phyloP scores from a whole-genome alignment of 495 filamentous ascomycete genomes.

The Astrothelium subdiscretum region DNA sequence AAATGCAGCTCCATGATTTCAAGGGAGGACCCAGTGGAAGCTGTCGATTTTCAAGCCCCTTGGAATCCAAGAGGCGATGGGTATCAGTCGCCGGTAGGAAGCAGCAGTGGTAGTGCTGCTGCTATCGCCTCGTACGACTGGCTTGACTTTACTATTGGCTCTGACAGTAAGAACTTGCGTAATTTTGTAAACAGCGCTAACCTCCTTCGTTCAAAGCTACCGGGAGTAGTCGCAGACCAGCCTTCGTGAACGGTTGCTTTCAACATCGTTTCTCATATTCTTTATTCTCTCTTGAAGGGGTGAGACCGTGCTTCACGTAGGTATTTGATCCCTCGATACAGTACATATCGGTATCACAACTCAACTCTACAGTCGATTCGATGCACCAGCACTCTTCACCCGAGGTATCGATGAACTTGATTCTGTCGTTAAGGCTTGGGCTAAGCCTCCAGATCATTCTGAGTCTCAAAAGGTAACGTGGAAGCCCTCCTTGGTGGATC shows the following conservation, averaged over 20 bases:
- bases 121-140: slow-evolving; percentile 8
- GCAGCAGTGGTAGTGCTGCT: slow-evolving; percentile 1
- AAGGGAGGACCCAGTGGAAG: not conserved
- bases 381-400: not conserved
- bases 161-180: not conserved
- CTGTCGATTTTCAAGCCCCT: not conserved
- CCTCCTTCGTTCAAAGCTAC: not conserved
- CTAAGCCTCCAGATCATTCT: not conserved
- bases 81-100: not conserved
- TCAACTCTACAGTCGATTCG: not conserved
- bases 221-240: not conserved
- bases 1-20: not conserved
- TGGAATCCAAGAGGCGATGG: slow-evolving; percentile 10
- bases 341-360: not conserved
- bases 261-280: not conserved
- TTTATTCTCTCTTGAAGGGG: not conserved
- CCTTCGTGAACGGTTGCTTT: not conserved
- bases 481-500: not conserved
- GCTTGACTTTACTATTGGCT: not conserved
- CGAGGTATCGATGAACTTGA: not conserved
- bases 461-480: not conserved
- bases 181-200: not conserved
- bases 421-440: not conserved
- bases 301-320: not conserved
- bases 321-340: not conserved